Conservation (phyloP, 1,284 basidiomycete genomes). For the Erythrobasidium hasegawianum region DNA sequence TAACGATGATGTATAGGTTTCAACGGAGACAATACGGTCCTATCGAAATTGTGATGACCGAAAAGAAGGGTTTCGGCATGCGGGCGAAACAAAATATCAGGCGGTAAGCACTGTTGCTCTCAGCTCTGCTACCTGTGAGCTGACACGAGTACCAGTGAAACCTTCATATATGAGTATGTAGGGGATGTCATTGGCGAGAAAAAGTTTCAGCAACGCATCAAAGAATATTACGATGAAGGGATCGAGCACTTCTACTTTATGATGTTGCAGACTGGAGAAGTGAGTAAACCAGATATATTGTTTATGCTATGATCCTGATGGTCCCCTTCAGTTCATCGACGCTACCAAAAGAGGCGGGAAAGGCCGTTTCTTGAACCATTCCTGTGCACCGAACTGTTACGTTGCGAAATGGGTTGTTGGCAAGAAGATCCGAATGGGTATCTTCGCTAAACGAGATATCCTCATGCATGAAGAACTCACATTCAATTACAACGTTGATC, state of each 20-base stretch:
- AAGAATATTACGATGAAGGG: slow-evolving; percentile 85
- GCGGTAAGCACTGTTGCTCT: slow-evolving; percentile 52
- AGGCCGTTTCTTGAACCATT: slow-evolving; percentile 96
- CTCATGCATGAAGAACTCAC: slow-evolving; percentile 85
- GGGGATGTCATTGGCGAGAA: slow-evolving; percentile 89
- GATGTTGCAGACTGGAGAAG: slow-evolving; percentile 98
- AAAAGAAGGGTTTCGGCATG: slow-evolving; percentile 92
- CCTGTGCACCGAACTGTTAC: slow-evolving; percentile 95
- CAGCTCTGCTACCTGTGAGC: too few relatives aligned
- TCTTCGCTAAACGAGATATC: slow-evolving; percentile 85
- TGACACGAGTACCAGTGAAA: slow-evolving; percentile 52
- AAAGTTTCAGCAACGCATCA: slow-evolving; percentile 89
- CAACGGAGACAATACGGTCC: slow-evolving; percentile 77
- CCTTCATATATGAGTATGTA: slow-evolving; percentile 96
- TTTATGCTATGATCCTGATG: too few relatives aligned
- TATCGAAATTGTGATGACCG: slow-evolving; percentile 87
- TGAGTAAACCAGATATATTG: too few relatives aligned
- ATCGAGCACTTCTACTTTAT: slow-evolving; percentile 99
- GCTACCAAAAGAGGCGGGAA: slow-evolving; percentile 96
- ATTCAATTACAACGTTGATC: slow-evolving; percentile 99
- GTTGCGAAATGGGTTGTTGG: slow-evolving; percentile 99
- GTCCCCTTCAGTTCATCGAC: slow-evolving; percentile 99
- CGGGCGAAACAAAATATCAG: slow-evolving; percentile 66
- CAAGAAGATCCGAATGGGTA: slow-evolving; percentile 89
- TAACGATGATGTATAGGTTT: slow-evolving; percentile 59